Percentiles rank a stretch among this genome's conserved stretches.
Evolutionary conservation across 1,284 basidiomycete species (phyloP).

Genomic region (Schizophyllum commune): DNA sequence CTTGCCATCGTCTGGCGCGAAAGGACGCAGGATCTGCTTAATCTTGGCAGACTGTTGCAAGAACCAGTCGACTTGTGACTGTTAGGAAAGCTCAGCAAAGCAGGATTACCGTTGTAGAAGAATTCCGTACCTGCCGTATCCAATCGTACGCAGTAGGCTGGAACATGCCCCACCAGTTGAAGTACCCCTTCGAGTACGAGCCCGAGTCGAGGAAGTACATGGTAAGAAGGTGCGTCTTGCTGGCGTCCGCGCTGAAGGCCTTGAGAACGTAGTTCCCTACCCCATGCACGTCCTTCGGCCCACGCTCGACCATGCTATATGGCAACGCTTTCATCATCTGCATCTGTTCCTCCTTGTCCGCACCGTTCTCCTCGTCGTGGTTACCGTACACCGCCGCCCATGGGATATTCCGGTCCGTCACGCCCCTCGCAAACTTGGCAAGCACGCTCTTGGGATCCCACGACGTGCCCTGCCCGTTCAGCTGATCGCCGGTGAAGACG

Average conservation of each 20-base stretch:
- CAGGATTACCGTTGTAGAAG: not conserved
- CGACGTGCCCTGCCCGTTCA: constrained; percentile 81
- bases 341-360: constrained; percentile 58
- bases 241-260: constrained; percentile 71
- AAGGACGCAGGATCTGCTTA: constrained; percentile 70
- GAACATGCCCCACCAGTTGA: constrained; percentile 55
- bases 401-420: constrained; percentile 71
- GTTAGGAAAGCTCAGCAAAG: not conserved
- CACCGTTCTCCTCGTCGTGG: constrained; percentile 76
- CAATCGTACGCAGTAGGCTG: constrained; percentile 73
- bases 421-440: constrained; percentile 78
- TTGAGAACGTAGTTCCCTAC: constrained; percentile 83
- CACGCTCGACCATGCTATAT: constrained; percentile 74
- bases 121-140: constrained; percentile 44
- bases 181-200: constrained; percentile 53
- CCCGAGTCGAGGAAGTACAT: constrained; percentile 94
- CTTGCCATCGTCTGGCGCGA: constrained; percentile 62
- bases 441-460: constrained; percentile 86
- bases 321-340: constrained; percentile 72
- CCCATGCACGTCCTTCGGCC: constrained; percentile 78
- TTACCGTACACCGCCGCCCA: constrained; percentile 94
- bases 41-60: constrained; percentile 36
- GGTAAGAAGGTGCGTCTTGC: constrained; percentile 77
- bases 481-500: constrained; percentile 80
- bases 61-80: not conserved